phyloP scores from a whole-genome alignment of 495 filamentous ascomycete genomes.

The Penicillium pulvis region DNA sequence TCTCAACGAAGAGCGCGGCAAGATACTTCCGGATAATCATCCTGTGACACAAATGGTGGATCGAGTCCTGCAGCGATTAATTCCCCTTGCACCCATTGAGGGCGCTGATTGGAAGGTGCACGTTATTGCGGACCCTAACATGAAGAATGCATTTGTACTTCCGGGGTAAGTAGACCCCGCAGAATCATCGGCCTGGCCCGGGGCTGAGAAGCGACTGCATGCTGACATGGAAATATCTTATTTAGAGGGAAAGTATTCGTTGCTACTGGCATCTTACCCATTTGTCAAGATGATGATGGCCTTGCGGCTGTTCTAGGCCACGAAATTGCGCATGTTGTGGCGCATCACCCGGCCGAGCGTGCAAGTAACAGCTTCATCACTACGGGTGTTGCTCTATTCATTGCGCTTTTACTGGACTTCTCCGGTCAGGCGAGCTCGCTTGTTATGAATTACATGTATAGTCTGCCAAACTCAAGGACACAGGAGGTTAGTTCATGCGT shows the following conservation, averaged over 20 bases:
- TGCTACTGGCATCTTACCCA: conserved; percentile 76
- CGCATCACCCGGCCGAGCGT: conserved; percentile 75
- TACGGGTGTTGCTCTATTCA: conserved; percentile 51
- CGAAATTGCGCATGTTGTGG: conserved; percentile 92
- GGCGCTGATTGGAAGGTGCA: conserved; percentile 76
- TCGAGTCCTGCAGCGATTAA: conserved; percentile 68
- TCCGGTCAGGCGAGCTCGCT: conserved; percentile 44
- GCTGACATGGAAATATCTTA: conserved; percentile 11
- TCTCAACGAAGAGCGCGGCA: conserved; percentile 46
- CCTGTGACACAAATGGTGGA: conserved; percentile 58
- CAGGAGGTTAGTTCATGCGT: conserved; percentile 54
- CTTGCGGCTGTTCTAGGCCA: conserved; percentile 86
- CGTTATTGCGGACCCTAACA: conserved; percentile 71
- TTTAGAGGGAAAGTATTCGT: conserved; percentile 86
- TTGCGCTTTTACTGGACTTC: conserved; percentile 53
- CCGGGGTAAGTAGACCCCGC: conserved; percentile 57
- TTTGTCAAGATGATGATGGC: conserved; percentile 71
- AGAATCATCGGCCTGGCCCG: not conserved
- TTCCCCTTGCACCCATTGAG: conserved; percentile 66
- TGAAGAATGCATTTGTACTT: conserved; percentile 84
- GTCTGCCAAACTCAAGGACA: conserved; percentile 68
- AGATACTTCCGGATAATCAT: conserved; percentile 55
- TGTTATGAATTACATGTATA: conserved; percentile 63
- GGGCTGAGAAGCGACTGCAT: not conserved
- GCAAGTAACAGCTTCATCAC: conserved; percentile 65